These are phyloP conservation scores for Sorghum bicolor DNA, from an alignment of 176 grass and related monocot genomes.

Conservation along the genomic window DNA sequence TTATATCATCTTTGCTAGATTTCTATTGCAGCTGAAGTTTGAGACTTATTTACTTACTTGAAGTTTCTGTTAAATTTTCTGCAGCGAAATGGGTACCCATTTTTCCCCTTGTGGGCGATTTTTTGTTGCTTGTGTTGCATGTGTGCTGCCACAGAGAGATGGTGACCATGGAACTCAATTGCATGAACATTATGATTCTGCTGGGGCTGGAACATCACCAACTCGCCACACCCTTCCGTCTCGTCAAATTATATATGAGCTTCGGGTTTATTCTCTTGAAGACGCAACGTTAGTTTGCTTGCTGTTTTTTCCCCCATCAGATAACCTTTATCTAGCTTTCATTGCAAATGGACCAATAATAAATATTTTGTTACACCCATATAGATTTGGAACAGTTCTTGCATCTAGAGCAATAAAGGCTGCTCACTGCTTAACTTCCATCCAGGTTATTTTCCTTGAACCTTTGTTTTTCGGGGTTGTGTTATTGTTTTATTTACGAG, in stretches of 20 bases:
- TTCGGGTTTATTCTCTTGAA: conserved; percentile 98
- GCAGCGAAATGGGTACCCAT: conserved; percentile 99
- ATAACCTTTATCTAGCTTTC: conserved; percentile 4
- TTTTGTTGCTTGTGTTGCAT: conserved; percentile 97
- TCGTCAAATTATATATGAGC: conserved; percentile 90
- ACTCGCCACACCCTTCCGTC: conserved; percentile 88
- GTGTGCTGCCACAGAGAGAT: conserved; percentile 84
- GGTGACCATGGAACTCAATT: conserved; percentile 60
- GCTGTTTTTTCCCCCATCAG: conserved; percentile 3
- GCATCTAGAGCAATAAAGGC: conserved; percentile 87
- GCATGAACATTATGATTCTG: conserved; percentile 55
- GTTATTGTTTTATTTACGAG: background rate
- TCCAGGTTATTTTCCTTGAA: conserved; percentile 66
- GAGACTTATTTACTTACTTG: conserved; percentile 9
- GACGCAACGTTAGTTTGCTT: conserved; percentile 62
- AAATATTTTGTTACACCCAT: conserved; percentile 17
- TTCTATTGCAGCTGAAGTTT: conserved; percentile 21
- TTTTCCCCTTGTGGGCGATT: conserved; percentile 96
- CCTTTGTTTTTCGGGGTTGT: background rate
- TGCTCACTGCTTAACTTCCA: conserved; percentile 98
- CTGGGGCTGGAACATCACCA: conserved; percentile 75
- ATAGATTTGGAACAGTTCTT: conserved; percentile 79
- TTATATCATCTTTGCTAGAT: conserved; percentile 14
- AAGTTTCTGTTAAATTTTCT: conserved; percentile 32
- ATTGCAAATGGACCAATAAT: conserved; percentile 7